Percentiles rank a stretch among this genome's conserved stretches.
Evolutionary conservation across 768 basidiomycete species (phyloP).

Genomic region (Leccinum sublutescens): DNA sequence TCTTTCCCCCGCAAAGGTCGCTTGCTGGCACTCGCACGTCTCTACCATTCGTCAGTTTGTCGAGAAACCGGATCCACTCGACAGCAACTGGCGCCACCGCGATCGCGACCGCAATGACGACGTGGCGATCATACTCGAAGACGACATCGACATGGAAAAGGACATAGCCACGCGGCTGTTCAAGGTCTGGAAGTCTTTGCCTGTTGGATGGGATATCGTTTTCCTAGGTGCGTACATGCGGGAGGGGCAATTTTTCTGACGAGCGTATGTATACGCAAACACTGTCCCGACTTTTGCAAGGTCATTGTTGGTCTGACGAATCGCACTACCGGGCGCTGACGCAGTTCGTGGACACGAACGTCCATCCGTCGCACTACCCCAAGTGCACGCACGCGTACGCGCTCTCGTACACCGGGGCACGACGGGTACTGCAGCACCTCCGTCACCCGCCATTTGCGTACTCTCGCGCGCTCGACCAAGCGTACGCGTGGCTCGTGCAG

Average conservation of each 20-base stretch:
- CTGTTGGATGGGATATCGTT: constrained; percentile 68
- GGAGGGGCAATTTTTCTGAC: not conserved
- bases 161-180: constrained; percentile 47
- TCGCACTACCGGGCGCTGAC: constrained; percentile 41
- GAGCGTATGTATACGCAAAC: not conserved
- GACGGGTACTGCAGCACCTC: constrained; percentile 57
- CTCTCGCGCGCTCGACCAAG: constrained; percentile 75
- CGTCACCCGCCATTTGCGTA: constrained; percentile 69
- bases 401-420: constrained; percentile 57
- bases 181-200: constrained; percentile 51
- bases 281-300: constrained; percentile 32
- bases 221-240: constrained; percentile 53
- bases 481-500: constrained; percentile 63
- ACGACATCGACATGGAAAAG: constrained; percentile 76
- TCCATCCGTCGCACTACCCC: constrained; percentile 60
- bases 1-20: constrained; percentile 58
- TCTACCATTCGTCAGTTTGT: constrained; percentile 47
- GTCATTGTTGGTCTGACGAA: constrained; percentile 82
- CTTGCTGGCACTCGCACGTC: constrained; percentile 73
- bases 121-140: constrained; percentile 63
- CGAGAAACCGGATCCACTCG: constrained; percentile 24
- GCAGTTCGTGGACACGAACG: constrained; percentile 17
- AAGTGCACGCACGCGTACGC: constrained; percentile 77
- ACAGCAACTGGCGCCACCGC: not conserved
- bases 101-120: constrained; percentile 23